Evolutionary conservation across 345 rosid genomes (phyloP).

Genomic region (Hibiscus trionum): DNA sequence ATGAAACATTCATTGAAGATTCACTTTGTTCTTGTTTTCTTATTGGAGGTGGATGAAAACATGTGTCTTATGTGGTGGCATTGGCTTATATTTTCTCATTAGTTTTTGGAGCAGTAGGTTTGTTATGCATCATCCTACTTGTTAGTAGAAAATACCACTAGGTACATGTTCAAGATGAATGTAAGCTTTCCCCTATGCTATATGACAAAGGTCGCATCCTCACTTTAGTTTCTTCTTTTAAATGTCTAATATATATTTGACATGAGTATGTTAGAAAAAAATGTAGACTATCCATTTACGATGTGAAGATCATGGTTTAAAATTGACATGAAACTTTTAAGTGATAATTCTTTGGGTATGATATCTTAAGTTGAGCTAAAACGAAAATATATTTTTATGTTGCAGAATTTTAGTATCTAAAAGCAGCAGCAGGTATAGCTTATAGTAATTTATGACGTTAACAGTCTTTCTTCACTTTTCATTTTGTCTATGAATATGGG

Average conservation of each 20-base stretch:
- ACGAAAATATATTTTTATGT: neutral
- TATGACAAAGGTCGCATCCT: neutral
- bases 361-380: neutral
- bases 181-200: neutral
- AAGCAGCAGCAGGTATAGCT: neutral
- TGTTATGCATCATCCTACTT: neutral
- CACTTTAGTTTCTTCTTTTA: neutral
- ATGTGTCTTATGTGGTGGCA: neutral
- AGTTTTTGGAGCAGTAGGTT: neutral
- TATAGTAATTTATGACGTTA: neutral
- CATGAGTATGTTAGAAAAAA: neutral
- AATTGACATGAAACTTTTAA: neutral
- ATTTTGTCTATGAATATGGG: neutral
- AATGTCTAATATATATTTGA: neutral
- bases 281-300: neutral
- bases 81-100: neutral
- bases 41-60: neutral
- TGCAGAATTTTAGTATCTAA: neutral
- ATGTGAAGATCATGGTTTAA: neutral
- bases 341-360: neutral
- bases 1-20: neutral
- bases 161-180: neutral
- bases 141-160: neutral
- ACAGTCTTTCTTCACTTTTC: neutral
- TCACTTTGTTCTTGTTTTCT: neutral